phyloP scores from a whole-genome alignment of 2,329 filamentous ascomycete genomes.

The Calycina herbarum region DNA sequence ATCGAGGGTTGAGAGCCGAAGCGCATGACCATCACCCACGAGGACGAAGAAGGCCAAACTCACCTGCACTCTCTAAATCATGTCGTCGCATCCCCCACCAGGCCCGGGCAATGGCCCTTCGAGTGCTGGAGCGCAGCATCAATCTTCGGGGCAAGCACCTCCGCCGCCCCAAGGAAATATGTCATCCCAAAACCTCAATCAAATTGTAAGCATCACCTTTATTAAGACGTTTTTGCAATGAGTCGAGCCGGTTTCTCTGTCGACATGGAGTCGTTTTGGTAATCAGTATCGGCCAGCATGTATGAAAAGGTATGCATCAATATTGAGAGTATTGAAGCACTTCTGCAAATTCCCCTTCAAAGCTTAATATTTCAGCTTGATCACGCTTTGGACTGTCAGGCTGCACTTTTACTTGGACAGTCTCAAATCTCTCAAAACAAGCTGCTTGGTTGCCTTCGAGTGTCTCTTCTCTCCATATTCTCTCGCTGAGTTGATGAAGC shows the following conservation, averaged over 20 bases:
- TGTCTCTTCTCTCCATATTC: slow-evolving; percentile 1
- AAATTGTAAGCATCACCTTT: slow-evolving; percentile 70
- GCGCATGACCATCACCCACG: background rate
- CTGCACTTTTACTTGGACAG: background rate
- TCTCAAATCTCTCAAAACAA: background rate
- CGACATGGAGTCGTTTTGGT: background rate
- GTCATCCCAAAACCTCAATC: slow-evolving; percentile 88
- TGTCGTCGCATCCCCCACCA: slow-evolving; percentile 44
- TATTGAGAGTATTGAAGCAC: background rate
- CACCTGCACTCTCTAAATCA: slow-evolving; percentile 17
- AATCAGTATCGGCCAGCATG: background rate
- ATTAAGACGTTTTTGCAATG: background rate
- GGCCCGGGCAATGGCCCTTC: slow-evolving; percentile 49
- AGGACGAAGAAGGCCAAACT: background rate
- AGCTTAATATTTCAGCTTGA: background rate
- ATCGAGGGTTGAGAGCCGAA: slow-evolving; percentile 5
- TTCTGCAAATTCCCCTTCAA: background rate
- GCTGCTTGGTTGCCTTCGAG: background rate
- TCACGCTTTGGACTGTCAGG: background rate
- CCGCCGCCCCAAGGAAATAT: slow-evolving; percentile 53
- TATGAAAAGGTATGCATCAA: background rate
- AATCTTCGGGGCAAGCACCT: slow-evolving; percentile 48
- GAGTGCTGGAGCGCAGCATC: slow-evolving; percentile 46
- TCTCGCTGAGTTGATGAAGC: background rate
- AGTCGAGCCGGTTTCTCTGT: background rate